Evolutionary conservation across 768 basidiomycete genomes (phyloP), one percentile per base, ranked within the genome.

Genomic region (Pulveroboletus frians): DNA sequence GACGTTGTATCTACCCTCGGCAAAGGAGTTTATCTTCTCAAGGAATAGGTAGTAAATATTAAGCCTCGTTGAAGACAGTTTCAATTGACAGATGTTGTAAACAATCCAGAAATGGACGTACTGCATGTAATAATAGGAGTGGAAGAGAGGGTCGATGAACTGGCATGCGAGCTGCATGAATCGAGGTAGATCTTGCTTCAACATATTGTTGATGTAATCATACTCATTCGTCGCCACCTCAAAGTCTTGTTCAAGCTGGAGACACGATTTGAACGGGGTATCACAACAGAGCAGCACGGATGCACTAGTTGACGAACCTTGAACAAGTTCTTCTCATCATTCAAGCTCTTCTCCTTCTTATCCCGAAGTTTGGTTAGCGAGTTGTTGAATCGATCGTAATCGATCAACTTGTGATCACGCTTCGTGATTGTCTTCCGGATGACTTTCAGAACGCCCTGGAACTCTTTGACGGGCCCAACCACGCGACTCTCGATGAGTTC

Each of bases 101-200:
- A 32, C 26, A 31, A 38, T 32, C 31, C 44, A 32, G 39, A 49
- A 54, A 43, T 27, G 44, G 26, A 82, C 92, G 63, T 62, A 94
- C 92, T 98, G 92, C 93, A 99, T 97, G 68, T 95, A 99, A 76
- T 88, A 99, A 77, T 93, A 93, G 15, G 92, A 95, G 60, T 95
- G 87, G 80, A 97, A 99, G n/a, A 98, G 74, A 1, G 96, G 96
- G 57, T 94, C 87, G 64, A 98, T 91, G 70, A 97, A 97, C 55
- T 84, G 81, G 3, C 91, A 87, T 1, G 88, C 76, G 53, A 97
- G 79, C 26, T 73, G 75, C 79, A 98, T 84, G 76, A 98, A 98
- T n/a, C 81, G 81, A 3, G 94, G 93, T 29, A 99, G 75, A 61
- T 99, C 96, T 49, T 81, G 77, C 73, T 99, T 98, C 70, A 97